These are phyloP conservation scores for Sporisorium scitamineum DNA, from an alignment of 1,284 basidiomycete species.

Conservation along the genomic window DNA sequence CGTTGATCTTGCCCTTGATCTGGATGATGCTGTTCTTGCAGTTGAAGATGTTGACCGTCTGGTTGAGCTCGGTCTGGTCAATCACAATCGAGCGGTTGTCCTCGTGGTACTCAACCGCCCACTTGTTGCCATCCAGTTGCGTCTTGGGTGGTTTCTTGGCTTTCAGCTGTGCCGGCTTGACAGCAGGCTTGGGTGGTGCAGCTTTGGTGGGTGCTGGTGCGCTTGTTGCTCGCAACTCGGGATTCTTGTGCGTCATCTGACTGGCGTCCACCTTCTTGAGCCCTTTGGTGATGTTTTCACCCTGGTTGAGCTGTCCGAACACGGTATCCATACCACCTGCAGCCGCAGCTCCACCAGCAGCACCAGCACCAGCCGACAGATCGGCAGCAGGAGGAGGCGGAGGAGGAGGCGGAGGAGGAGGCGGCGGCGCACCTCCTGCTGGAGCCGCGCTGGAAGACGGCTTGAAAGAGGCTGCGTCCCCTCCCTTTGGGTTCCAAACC, in stretches of 20 bases:
- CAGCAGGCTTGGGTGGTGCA: slow-evolving; percentile 52
- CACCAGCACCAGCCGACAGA: slow-evolving; percentile 41
- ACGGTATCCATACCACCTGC: slow-evolving; percentile 81
- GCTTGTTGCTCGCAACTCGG: slow-evolving; percentile 76
- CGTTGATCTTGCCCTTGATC: slow-evolving; percentile 95
- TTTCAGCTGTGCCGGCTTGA: slow-evolving; percentile 56
- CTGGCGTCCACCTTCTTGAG: slow-evolving; percentile 93
- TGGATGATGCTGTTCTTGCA: slow-evolving; percentile 91
- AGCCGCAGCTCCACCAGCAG: slow-evolving; percentile 70
- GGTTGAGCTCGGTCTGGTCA: slow-evolving; percentile 82
- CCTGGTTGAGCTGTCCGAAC: slow-evolving; percentile 92
- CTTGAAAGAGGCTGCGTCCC: slow-evolving; percentile 46
- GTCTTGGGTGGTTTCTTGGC: slow-evolving; percentile 92
- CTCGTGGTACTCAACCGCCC: slow-evolving; percentile 94
- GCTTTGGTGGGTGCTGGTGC: slow-evolving; percentile 34
- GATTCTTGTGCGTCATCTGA: slow-evolving; percentile 99
- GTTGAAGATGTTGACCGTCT: slow-evolving; percentile 88
- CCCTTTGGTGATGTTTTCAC: slow-evolving; percentile 88
- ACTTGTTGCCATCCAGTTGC: slow-evolving; percentile 90
- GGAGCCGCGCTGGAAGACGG: slow-evolving; percentile 71
- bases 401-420: too few relatives aligned
- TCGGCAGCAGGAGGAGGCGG: slow-evolving; percentile 70
- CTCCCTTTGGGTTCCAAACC: slow-evolving; percentile 81
- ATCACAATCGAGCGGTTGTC: slow-evolving; percentile 81
- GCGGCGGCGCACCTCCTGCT: slow-evolving; percentile 73